Evolutionary conservation across 768 basidiomycete genomes (phyloP), one percentile per base, ranked within the genome.

Genomic region (Lentinus tigrinus): DNA sequence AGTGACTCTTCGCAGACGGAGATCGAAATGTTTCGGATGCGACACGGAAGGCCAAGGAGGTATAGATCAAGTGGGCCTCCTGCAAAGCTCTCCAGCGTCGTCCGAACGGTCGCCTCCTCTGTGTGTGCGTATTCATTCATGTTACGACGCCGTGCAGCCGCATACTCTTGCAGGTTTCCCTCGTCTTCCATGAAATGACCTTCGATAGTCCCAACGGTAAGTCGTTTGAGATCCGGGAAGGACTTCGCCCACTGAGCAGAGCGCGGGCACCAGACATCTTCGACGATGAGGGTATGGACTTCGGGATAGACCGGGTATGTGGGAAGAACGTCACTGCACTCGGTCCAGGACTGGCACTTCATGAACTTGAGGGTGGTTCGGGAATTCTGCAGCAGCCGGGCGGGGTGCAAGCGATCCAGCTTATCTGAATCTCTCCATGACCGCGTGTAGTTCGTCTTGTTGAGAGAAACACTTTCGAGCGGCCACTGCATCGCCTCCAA

Each of bases 401-500:
- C 50, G 10, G 50, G 50, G 23, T 51, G 50, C 50, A 51, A n/a
- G 37, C 50, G 50, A 2, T 10, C 23, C 34, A 38, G 34, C 26
- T 40, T 37, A 36, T 37, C 23, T n/a, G 50, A 9, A 11, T 51
- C 50, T 10, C 23, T 10, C 50, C 50, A 51, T 24, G 16, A 17
- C 6, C 26, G 24, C n/a, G 19, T 19, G 23, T 19, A 23, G 37
- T 9, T 16, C 9, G 50, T 51, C 37, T 37, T 51, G 38, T 38
- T 5, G 17, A 51, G 19, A 21, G 23, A n/a, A 13, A 24, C 19
- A 9, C 13, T 39, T 21, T 51, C 50, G 4, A 51, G 36, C 5
- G 50, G 37, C 50, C 50, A 51, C 21, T 24, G 50, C 50, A 51
- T 51, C 3, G 50, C 50, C 38, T 51, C 50, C 10, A 51, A 21